Conservation (phyloP, 306 rosid genomes). For the Mimosa bimucronata region DNA sequence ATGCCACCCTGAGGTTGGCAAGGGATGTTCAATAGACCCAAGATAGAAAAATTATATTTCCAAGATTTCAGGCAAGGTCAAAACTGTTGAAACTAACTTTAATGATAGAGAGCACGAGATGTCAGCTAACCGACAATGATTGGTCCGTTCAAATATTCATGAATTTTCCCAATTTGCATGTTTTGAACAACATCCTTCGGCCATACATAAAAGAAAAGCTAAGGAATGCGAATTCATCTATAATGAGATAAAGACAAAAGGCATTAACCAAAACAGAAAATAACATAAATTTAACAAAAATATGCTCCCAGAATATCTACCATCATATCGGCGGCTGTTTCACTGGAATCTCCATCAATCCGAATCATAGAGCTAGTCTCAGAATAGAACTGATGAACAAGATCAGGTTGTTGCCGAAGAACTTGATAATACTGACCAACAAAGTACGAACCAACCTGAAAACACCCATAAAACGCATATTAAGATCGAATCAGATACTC, state of each 20-base stretch:
- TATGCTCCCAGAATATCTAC: conserved; percentile 25
- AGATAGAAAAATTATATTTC: conserved; percentile 2
- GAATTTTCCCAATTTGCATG: background rate
- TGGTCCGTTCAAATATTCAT: background rate
- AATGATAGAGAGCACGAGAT: background rate
- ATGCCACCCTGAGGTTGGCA: background rate
- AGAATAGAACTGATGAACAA: conserved; percentile 67
- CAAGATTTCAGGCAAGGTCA: background rate
- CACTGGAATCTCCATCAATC: conserved; percentile 57
- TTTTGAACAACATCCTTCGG: background rate
- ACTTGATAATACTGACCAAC: conserved; percentile 69
- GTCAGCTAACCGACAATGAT: background rate
- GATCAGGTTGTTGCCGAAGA: conserved; percentile 68
- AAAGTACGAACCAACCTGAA: conserved; percentile 79
- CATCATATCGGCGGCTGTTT: conserved; percentile 56
- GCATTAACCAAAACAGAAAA: background rate
- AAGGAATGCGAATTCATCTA: background rate
- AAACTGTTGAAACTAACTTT: background rate
- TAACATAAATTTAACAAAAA: background rate
- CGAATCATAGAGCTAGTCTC: conserved; percentile 63
- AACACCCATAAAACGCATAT: conserved; percentile 7
- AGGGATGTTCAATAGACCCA: background rate
- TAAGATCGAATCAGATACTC: background rate
- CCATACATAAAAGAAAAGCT: background rate
- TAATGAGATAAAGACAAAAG: background rate